Percentiles rank a stretch among this genome's conserved stretches.
Conservation (phyloP, 768 basidiomycete genomes). For the Rhizopogon rudus region DNA sequence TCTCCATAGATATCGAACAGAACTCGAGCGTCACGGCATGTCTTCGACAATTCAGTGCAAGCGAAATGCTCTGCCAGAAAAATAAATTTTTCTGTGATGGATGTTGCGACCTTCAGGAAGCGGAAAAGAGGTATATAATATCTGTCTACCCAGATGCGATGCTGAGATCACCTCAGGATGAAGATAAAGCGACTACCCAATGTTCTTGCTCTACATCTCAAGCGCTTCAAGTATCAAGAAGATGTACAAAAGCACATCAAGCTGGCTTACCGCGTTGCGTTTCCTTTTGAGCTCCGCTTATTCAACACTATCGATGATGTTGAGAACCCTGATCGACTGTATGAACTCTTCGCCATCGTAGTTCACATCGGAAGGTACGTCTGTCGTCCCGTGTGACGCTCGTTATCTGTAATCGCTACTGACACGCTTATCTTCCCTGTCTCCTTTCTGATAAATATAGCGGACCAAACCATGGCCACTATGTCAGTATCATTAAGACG, state of each 20-base stretch:
- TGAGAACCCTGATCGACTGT: constrained; percentile 86
- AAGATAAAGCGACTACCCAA: constrained; percentile 98
- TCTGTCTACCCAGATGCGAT: neutral
- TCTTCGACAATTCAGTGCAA: constrained; percentile 92
- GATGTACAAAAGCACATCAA: constrained; percentile 89
- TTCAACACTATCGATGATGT: constrained; percentile 97
- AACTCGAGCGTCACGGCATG: constrained; percentile 97
- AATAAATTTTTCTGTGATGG: constrained; percentile 99
- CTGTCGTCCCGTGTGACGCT: constrained; percentile 9
- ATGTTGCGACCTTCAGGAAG: constrained; percentile 95
- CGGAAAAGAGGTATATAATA: constrained; percentile 78
- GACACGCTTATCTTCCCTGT: constrained; percentile 11
- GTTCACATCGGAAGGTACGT: constrained; percentile 98
- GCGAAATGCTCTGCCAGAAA: constrained; percentile 96
- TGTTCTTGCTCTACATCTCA: constrained; percentile 91
- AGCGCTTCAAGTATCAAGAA: constrained; percentile 99
- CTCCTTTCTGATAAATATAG: constrained; percentile 35
- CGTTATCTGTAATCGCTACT: constrained; percentile 4
- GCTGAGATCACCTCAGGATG: constrained; percentile 58
- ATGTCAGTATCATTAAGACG: constrained; percentile 91
- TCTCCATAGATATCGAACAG: constrained; percentile 99
- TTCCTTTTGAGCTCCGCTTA: constrained; percentile 89
- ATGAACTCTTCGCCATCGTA: constrained; percentile 93
- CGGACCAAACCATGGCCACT: constrained; percentile 98
- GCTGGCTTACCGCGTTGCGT: constrained; percentile 93